phyloP scores from a whole-genome alignment of 148 eudicot species.

The Nyssa sinensis region DNA sequence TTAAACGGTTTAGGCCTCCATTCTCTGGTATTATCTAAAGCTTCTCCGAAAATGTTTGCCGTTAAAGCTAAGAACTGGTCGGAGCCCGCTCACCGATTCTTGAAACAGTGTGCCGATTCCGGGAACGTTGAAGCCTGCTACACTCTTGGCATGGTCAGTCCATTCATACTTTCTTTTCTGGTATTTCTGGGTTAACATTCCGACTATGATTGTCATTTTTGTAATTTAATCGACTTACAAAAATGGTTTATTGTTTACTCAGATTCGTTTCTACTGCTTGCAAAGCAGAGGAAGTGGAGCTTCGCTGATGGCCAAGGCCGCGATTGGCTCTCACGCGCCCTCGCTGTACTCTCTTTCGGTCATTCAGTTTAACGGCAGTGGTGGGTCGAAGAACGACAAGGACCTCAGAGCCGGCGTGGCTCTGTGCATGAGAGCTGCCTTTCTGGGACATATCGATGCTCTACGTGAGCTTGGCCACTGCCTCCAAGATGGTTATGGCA shows the following conservation, averaged over 20 bases:
- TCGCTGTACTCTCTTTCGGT: conserved; percentile 48
- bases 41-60: conserved; percentile 48
- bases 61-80: conserved; percentile 68
- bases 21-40: conserved; percentile 62
- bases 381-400: conserved; percentile 46
- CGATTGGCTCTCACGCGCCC: conserved; percentile 46
- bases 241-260: conserved; percentile 8
- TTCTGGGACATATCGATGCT: conserved; percentile 85
- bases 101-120: conserved; percentile 63
- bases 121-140: conserved; percentile 82
- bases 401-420: conserved; percentile 93
- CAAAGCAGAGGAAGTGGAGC: conserved; percentile 44
- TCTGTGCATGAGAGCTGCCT: conserved; percentile 85
- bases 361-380: conserved; percentile 54
- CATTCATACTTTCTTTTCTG: too few species aligned
- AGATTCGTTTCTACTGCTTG: conserved; percentile 53
- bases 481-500: conserved; percentile 98
- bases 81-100: conserved; percentile 63
- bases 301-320: conserved; percentile 53
- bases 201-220: background rate
- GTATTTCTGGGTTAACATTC: too few species aligned
- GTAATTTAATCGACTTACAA: background rate
- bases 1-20: conserved; percentile 55
- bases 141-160: conserved; percentile 83
- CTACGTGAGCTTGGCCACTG: conserved; percentile 94